phyloP scores from a whole-genome alignment of 2,329 filamentous ascomycete genomes.

The Aspergillus pseudoglaucus region DNA sequence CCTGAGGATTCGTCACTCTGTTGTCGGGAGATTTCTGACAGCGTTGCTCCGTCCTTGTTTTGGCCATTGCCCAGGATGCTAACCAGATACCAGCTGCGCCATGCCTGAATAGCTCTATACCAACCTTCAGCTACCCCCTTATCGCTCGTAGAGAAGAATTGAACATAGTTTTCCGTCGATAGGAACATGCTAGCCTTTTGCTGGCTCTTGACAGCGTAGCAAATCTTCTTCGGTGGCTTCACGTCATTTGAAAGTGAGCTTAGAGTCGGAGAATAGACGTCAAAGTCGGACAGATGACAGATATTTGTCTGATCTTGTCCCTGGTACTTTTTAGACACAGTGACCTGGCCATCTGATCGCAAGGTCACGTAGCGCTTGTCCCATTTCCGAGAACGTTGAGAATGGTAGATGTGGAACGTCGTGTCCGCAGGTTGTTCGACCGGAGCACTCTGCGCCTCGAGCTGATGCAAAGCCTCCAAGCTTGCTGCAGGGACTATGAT shows the following conservation, averaged over 20 bases:
- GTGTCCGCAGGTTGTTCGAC: conserved; percentile 58
- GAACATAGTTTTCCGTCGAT: conserved; percentile 77
- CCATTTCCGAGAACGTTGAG: conserved; percentile 78
- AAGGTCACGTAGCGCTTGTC: conserved; percentile 75
- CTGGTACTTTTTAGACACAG: conserved; percentile 63
- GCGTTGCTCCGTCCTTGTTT: conserved; percentile 20
- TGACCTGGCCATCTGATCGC: conserved; percentile 63
- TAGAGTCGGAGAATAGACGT: conserved; percentile 73
- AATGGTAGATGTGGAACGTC: conserved; percentile 70
- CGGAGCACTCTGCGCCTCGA: conserved; percentile 61
- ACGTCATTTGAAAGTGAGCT: conserved; percentile 63
- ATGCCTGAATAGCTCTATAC: conserved; percentile 64
- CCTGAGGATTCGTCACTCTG: conserved; percentile 28
- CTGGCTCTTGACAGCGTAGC: conserved; percentile 86
- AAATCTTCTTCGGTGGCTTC: conserved; percentile 76
- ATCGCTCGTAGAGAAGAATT: conserved; percentile 84
- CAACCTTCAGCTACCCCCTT: conserved; percentile 60
- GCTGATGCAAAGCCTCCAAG: conserved; percentile 28
- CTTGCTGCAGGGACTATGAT: conserved; percentile 60
- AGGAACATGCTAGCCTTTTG: conserved; percentile 80
- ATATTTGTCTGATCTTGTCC: conserved; percentile 64
- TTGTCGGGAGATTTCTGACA: conserved; percentile 4
- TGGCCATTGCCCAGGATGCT: conserved; percentile 59
- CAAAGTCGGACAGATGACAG: conserved; percentile 86
- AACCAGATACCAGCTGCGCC: conserved; percentile 89